Evolutionary conservation across 805 yeast genomes (phyloP), one percentile per base, ranked within the genome.

Genomic region (Saccharomycopsis javanensis): DNA sequence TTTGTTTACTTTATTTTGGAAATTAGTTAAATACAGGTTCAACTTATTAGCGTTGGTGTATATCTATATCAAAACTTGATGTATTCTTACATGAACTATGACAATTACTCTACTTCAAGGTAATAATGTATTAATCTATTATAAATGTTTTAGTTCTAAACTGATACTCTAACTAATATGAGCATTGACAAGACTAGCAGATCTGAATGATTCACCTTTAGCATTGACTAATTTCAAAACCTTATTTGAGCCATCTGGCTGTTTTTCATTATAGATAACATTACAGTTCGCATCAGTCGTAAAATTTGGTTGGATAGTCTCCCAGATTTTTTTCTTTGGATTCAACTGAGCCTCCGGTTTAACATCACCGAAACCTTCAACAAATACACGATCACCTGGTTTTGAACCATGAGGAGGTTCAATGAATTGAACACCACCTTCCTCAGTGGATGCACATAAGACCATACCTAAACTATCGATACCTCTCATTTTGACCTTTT

Each of bases 241-340:
- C 56, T 84, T 83, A 20, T 20, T 42, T 68, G 84, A 83, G 63
- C 95, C 95, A 67, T 84, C 89, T 30, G 77, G 81, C 65, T 77
- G 85, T 67, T 85, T 85, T 20, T 42, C 28, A 42, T 42, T 42
- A 78, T 81, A 92, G 61, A 88, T 79, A 48, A 92, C 96, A 68
- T 87, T 87, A 59, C 83, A 78, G 53, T 75, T 74, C 45, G 82
- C 94, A 63, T 77, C 82, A 31, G 98, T 92, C 58, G 92, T 76
- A 78, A 94, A 91, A 60, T 79, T 77, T 55, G 97, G 98, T 78
- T 94, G 99, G 63, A 87, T 77, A 55, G 91, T 80, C 79, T 94
- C 99, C 95, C 96, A 94, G 61, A 91, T 78, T 80, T 94, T 94
- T 86, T 94, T 94, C 85, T 94, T 94, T 66, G 99, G 98, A 76